phyloP scores from a whole-genome alignment of 805 yeast species.

The Komagataella ulmi region DNA sequence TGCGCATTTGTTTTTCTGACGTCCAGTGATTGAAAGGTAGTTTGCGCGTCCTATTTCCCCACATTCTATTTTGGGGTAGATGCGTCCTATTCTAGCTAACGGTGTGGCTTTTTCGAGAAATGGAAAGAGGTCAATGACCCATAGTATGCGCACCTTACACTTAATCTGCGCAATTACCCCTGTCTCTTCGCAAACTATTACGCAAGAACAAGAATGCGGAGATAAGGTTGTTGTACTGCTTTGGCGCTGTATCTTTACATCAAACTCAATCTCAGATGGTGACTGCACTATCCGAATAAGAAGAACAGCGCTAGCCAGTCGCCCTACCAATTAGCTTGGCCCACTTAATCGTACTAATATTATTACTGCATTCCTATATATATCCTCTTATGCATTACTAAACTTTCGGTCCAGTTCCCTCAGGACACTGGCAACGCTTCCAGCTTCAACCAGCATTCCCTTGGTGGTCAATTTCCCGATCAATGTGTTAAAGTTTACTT shows the following conservation, averaged over 20 bases:
- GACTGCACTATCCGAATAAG: too few relatives aligned
- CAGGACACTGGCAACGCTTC: conserved; percentile 72
- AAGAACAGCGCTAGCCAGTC: not conserved
- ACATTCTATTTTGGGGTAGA: not conserved
- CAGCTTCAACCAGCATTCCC: conserved; percentile 89
- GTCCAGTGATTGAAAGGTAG: not conserved
- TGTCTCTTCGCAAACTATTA: not conserved
- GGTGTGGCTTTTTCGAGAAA: not conserved
- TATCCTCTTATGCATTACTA: conserved; percentile 1
- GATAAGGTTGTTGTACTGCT: not conserved
- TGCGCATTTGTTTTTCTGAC: not conserved
- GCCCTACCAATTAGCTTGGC: not conserved
- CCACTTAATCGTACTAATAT: not conserved
- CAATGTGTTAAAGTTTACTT: conserved; percentile 59
- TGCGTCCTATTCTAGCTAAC: not conserved
- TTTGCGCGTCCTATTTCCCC: not conserved
- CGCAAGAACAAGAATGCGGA: not conserved
- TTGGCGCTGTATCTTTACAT: too few relatives aligned
- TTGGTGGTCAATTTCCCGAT: conserved; percentile 66
- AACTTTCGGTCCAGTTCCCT: conserved; percentile 68
- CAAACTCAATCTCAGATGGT: too few relatives aligned
- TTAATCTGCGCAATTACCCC: not conserved
- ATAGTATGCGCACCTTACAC: not conserved
- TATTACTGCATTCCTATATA: not conserved
- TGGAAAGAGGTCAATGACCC: not conserved